Base-by-base conservation (phyloP, 1,139 yeast species). In the Magnusiomyces ingens region DNA sequence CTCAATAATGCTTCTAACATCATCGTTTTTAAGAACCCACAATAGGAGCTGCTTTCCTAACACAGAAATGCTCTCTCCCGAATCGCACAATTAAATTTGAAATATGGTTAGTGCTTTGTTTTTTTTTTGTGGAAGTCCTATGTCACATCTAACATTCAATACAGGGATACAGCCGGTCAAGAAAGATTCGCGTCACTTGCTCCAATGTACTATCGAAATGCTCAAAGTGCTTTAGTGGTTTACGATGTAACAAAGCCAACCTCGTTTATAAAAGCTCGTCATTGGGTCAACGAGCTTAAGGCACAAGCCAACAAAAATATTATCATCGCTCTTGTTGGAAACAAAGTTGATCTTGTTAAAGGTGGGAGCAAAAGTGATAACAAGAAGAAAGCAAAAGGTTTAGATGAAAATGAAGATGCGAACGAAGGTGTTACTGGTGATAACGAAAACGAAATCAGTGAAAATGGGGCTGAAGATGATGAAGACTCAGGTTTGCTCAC, bases 171-270 rank as follows among this genome's bases (percentile, higher is more conserved):
- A 13, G 99, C 99, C 0, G 99, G 99, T 17, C 99, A 93, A 72
- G 99, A 93, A 70, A 75, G 99, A 59, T 93, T 93, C 75, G 97
- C 98, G 3, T 85, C 94, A 40, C 77, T 93, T 66, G 98, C 98
- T 1, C 99, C 98, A 26, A 87, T 93, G 95, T 93, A 93, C 71
- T 93, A 93, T 74, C 81, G 99, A 67, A 93, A 93, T 66, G 98
- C 99, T n/a, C 98, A 93, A 70, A 95, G 96, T 40, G 99, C 99
- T 0, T 75, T 93, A 60, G 97, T 93, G 11, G 98, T 93, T 10
- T 93, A 93, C 67, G 99, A 93, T 67, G 82, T 93, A 60, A 91
- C 98, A 48, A 93, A 93, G 68, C 97, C 98, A 1, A 95, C 96
- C n/a, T 85, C 95, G 19, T 91, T 93, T 64, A 87, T 93, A 65